A percentile compares a stretch with the other conserved stretches of the same genome.
These are phyloP conservation scores for Coniochaeta sp. DNA, from an alignment of 2,329 filamentous ascomycete species.

Conservation along the genomic window DNA sequence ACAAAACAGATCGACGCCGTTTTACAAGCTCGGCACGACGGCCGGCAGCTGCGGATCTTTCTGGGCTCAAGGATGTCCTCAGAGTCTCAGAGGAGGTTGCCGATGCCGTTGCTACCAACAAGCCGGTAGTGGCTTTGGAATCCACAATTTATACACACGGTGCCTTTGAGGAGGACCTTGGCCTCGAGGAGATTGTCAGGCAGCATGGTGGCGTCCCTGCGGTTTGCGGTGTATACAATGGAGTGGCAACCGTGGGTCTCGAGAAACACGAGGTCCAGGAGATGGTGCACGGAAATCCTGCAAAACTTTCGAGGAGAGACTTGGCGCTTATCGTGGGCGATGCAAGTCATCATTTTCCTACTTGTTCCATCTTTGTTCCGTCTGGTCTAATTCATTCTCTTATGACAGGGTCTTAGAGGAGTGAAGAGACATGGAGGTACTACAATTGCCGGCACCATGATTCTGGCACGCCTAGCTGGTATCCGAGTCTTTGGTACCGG, in stretches of 20 bases:
- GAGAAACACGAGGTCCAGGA: conserved; percentile 61
- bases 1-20: not conserved
- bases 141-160: conserved; percentile 97
- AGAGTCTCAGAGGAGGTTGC: conserved; percentile 74
- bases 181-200: conserved; percentile 76
- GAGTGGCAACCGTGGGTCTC: conserved; percentile 75
- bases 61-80: conserved; percentile 41
- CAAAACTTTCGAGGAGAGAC: conserved; percentile 84
- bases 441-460: conserved; percentile 88
- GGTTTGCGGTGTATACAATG: conserved; percentile 81
- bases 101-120: conserved; percentile 64
- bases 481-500: conserved; percentile 93
- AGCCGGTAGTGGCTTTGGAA: conserved; percentile 86
- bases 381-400: not conserved
- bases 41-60: conserved; percentile 5
- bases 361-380: not conserved
- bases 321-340: conserved; percentile 73
- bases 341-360: conserved; percentile 39
- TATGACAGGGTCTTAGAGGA: not conserved
- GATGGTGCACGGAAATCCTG: conserved; percentile 64
- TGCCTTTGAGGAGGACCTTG: conserved; percentile 62
- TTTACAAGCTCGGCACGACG: not conserved
- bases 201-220: conserved; percentile 77
- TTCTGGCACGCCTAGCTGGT: conserved; percentile 77
- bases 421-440: conserved; percentile 73